Evolutionary conservation across 768 basidiomycete genomes (phyloP).

Genomic region (Chalciporus piperatus): DNA sequence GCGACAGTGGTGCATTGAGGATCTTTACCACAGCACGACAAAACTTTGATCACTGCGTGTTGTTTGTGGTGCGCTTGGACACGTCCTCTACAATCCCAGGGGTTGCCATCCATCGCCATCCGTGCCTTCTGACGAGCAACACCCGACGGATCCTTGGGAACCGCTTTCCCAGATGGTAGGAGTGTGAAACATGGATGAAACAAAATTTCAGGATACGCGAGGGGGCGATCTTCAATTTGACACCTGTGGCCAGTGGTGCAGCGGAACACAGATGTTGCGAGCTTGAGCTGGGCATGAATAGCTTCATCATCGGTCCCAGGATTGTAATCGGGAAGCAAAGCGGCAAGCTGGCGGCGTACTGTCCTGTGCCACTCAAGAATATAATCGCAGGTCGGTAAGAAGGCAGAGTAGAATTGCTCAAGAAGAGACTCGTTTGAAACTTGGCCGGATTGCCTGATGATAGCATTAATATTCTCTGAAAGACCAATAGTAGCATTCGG

Average conservation of each 20-base stretch:
- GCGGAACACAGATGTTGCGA: slow-evolving; percentile 28
- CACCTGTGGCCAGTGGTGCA: slow-evolving; percentile 17
- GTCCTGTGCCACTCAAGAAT: slow-evolving; percentile 28
- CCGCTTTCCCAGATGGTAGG: slow-evolving; percentile 2
- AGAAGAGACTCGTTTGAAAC: slow-evolving; percentile 9
- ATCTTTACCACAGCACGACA: slow-evolving; percentile 22
- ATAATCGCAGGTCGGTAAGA: slow-evolving; percentile 13
- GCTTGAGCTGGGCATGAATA: slow-evolving; percentile 21
- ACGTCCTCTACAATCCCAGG: slow-evolving; percentile 21
- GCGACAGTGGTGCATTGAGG: slow-evolving; percentile 19
- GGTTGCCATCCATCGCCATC: slow-evolving; percentile 21
- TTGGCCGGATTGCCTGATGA: slow-evolving; percentile 23
- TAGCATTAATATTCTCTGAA: slow-evolving; percentile 17
- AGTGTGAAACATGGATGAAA: slow-evolving; percentile 28
- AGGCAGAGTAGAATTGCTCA: slow-evolving; percentile 16
- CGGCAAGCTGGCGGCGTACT: slow-evolving; percentile 26
- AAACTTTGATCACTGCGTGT: slow-evolving; percentile 10
- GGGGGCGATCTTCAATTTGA: slow-evolving; percentile 9
- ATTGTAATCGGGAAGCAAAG: slow-evolving; percentile 22
- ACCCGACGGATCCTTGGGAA: slow-evolving; percentile 17
- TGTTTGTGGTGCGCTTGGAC: slow-evolving; percentile 21
- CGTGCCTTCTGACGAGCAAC: slow-evolving; percentile 23
- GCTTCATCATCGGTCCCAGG: slow-evolving; percentile 15
- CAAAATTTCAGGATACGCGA: slow-evolving; percentile 27
- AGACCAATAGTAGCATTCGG: slow-evolving; percentile 27